Evolutionary conservation across 305 asterid genomes (phyloP).

Genomic region (Fraxinus sp.): DNA sequence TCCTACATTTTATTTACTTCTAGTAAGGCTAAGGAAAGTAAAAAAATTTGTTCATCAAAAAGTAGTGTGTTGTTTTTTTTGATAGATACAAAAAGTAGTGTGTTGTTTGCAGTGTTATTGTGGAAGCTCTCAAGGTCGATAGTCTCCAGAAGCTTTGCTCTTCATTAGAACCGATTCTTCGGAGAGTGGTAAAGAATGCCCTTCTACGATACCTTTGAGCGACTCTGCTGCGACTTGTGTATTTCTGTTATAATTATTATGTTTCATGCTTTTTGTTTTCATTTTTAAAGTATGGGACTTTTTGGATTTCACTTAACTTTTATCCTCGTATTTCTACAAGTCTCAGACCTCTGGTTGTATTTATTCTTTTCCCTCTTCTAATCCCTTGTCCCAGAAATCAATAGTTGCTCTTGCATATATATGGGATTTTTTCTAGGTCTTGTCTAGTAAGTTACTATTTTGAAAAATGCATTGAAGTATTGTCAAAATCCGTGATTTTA

Average conservation of each 20-base stretch:
- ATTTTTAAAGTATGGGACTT: background rate
- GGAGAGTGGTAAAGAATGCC: constrained; percentile 76
- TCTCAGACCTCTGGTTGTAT: background rate
- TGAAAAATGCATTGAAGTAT: background rate
- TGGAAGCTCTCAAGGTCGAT: constrained; percentile 92
- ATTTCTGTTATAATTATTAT: background rate
- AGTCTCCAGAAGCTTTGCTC: constrained; percentile 96
- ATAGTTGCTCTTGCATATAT: background rate
- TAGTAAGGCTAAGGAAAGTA: background rate
- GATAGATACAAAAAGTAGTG: background rate
- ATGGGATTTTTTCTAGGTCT: background rate
- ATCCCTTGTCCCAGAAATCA: background rate
- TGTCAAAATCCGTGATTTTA: background rate
- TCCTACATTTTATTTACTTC: background rate
- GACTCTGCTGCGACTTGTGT: background rate
- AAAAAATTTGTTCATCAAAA: background rate
- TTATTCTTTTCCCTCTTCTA: background rate
- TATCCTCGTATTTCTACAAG: background rate
- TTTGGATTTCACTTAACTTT: background rate
- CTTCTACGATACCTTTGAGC: background rate
- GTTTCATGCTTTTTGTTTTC: background rate
- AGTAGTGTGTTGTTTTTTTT: too few species aligned
- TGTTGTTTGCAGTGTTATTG: constrained; percentile 72
- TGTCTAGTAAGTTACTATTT: background rate
- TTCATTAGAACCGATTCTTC: constrained; percentile 88